Percentiles rank a stretch among this genome's conserved stretches.
phyloP scores from a whole-genome alignment of 768 basidiomycete genomes.

The Leccinum longicurvipes region DNA sequence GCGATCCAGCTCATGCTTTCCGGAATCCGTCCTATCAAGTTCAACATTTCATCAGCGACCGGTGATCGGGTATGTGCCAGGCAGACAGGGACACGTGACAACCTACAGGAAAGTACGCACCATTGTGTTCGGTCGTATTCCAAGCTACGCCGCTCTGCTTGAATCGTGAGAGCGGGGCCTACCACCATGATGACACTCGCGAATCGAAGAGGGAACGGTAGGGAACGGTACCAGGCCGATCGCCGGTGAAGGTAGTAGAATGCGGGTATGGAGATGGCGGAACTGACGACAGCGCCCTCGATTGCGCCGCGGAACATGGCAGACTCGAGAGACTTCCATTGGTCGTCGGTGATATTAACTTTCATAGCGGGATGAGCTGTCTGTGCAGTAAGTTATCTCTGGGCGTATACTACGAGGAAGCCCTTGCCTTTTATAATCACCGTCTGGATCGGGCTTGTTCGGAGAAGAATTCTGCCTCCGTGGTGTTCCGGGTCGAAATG shows the following conservation, averaged over 20 bases:
- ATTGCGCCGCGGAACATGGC: constrained; percentile 60
- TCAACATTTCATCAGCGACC: neutral
- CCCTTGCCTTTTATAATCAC: neutral
- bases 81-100: no score
- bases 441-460: neutral
- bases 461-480: neutral
- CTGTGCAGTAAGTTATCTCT: no score
- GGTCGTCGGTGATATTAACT: constrained; percentile 38
- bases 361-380: constrained; percentile 18
- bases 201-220: constrained; percentile 67
- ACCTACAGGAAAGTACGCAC: constrained; percentile 33
- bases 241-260: constrained; percentile 49
- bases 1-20: constrained; percentile 53
- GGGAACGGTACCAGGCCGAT: constrained; percentile 56
- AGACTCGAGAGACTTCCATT: constrained; percentile 51
- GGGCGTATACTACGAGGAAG: no score
- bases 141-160: constrained; percentile 67
- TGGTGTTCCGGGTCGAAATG: neutral
- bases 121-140: constrained; percentile 63
- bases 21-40: constrained; percentile 36
- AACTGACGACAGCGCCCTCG: constrained; percentile 50
- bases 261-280: constrained; percentile 47
- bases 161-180: constrained; percentile 62
- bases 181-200: constrained; percentile 66
- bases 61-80: neutral